A percentile compares a stretch with the other conserved stretches of the same genome.
Conservation (phyloP, 1,139 yeast genomes). For the Debaryomyces psychrophilus region DNA sequence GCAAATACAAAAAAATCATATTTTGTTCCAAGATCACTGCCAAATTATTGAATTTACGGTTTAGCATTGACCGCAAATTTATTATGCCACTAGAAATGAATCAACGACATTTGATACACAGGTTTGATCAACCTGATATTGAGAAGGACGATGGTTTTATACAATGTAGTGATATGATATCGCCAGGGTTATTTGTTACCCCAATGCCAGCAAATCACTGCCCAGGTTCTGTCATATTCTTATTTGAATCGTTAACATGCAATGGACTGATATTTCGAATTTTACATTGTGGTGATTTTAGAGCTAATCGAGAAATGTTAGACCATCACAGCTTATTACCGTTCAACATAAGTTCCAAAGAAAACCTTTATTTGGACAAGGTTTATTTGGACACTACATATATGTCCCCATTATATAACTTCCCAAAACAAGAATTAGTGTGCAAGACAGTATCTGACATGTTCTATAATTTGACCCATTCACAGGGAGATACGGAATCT, state of each 20-base stretch:
- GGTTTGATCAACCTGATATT: constrained; percentile 14
- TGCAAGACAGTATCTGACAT: constrained; percentile 60
- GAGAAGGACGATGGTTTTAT: constrained; percentile 19
- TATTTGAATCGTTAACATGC: constrained; percentile 58
- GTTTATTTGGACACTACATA: constrained; percentile 90
- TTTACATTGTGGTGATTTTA: constrained; percentile 91
- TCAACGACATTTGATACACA: constrained; percentile 34
- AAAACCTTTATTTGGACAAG: constrained; percentile 38
- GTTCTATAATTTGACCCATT: constrained; percentile 41
- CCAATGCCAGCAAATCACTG: constrained; percentile 90
- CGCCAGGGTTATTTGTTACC: constrained; percentile 59
- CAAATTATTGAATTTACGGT: constrained; percentile 53
- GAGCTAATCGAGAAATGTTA: constrained; percentile 61
- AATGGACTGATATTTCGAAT: constrained; percentile 35
- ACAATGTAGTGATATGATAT: constrained; percentile 14
- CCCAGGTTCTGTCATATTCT: constrained; percentile 87
- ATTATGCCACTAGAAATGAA: constrained; percentile 52
- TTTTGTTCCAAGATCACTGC: constrained; percentile 76
- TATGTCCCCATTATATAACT: constrained; percentile 68
- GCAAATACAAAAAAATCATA: constrained; percentile 46
- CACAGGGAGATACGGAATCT: constrained; percentile 22
- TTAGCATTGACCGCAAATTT: constrained; percentile 57
- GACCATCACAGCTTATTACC: constrained; percentile 33
- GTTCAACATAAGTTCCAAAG: constrained; percentile 30
- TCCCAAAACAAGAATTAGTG: constrained; percentile 77